A percentile compares a stretch with the other conserved stretches of the same genome.
Evolutionary conservation across 73 alveolate genomes (phyloP).

Genomic region (Halteria grandinella): DNA sequence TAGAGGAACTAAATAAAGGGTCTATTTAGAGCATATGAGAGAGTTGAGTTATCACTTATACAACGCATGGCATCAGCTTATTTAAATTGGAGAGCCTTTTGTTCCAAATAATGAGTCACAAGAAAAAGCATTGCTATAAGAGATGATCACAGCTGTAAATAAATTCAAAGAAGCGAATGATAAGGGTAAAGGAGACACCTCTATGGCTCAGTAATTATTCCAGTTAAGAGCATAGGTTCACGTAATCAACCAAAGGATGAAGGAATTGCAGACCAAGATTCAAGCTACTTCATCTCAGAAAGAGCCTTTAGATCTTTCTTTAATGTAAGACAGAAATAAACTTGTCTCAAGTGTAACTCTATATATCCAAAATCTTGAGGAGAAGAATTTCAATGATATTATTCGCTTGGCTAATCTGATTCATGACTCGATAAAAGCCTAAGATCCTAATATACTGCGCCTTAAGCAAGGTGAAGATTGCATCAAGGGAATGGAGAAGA

Average conservation of each 20-base stretch:
- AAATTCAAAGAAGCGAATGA: neutral
- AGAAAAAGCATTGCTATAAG: neutral
- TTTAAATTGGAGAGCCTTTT: neutral
- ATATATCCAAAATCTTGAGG: too few species aligned
- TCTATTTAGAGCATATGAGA: slow-evolving; percentile 68
- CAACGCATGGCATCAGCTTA: slow-evolving; percentile 44
- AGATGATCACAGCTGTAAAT: neutral
- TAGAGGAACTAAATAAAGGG: slow-evolving; percentile 62
- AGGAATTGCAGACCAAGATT: too few species aligned
- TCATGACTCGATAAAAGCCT: neutral
- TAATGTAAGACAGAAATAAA: too few species aligned
- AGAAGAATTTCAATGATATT: too few species aligned
- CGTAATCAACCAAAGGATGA: too few species aligned
- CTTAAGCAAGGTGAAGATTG: slow-evolving; percentile 12
- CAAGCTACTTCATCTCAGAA: too few species aligned
- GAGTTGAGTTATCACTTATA: slow-evolving; percentile 61
- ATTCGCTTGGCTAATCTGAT: too few species aligned
- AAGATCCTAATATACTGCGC: neutral
- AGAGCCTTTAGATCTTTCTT: too few species aligned
- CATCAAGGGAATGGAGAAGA: neutral
- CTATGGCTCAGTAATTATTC: too few species aligned
- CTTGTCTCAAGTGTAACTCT: too few species aligned
- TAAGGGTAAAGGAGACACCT: too few species aligned
- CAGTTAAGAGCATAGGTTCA: too few species aligned
- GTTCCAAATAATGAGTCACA: neutral